phyloP scores from a whole-genome alignment of 306 rosid species.

The Inga oerstediana region DNA sequence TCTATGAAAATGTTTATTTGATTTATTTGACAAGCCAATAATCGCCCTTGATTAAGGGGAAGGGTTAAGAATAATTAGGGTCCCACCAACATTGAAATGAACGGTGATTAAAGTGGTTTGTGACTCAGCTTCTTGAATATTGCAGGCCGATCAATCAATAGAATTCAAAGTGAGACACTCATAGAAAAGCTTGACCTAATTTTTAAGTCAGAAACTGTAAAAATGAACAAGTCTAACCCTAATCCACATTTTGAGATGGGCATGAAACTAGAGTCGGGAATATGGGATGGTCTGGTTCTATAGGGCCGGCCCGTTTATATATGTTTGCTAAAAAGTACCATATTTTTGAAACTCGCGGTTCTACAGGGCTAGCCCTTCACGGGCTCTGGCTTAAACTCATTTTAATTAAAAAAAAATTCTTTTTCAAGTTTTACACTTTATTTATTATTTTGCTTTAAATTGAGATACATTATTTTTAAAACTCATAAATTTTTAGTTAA shows the following conservation, averaged over 20 bases:
- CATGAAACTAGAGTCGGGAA: background rate
- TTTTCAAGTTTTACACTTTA: no score
- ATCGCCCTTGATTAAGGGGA: conserved; percentile 49
- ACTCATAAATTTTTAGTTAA: no score
- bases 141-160: conserved; percentile 26
- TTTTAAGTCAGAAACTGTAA: conserved; percentile 19
- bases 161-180: background rate
- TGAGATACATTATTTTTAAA: no score
- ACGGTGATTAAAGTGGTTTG: conserved; percentile 42
- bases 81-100: conserved; percentile 28
- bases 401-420: no score
- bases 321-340: no score
- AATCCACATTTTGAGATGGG: conserved; percentile 5
- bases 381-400: no score
- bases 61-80: conserved; percentile 27
- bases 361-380: no score
- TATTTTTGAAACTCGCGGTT: no score
- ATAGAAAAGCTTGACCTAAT: conserved; percentile 23
- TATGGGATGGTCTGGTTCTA: no score
- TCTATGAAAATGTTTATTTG: background rate
- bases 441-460: no score
- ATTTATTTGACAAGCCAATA: conserved; percentile 40
- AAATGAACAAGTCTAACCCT: conserved; percentile 3
- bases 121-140: conserved; percentile 41
- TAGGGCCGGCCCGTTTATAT: no score